Percentiles rank a stretch among this genome's conserved stretches.
phyloP scores from a whole-genome alignment of 495 filamentous ascomycete genomes.

The Alectoria sarmentosa region DNA sequence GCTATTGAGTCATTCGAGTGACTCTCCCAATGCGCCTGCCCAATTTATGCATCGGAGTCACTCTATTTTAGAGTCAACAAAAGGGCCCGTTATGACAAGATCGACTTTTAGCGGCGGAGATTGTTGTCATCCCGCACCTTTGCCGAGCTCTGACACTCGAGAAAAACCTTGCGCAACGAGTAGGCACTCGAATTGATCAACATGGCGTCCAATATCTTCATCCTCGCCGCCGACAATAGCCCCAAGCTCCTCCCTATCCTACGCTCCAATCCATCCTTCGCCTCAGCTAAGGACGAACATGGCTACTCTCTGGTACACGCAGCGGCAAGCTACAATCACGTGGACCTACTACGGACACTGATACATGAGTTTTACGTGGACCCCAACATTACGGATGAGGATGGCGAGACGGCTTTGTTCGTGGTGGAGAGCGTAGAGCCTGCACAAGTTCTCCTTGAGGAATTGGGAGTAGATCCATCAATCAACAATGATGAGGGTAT shows the following conservation, averaged over 20 bases:
- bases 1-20: neutral
- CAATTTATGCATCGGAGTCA: neutral
- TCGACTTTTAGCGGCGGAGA: neutral
- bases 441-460: slow-evolving; percentile 71
- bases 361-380: slow-evolving; percentile 70
- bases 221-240: slow-evolving; percentile 72
- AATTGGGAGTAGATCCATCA: slow-evolving; percentile 61
- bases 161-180: neutral
- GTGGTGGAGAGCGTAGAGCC: slow-evolving; percentile 69
- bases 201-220: slow-evolving; percentile 61
- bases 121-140: slow-evolving; percentile 12
- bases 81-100: neutral
- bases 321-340: slow-evolving; percentile 81
- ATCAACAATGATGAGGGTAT: slow-evolving; percentile 57
- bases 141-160: neutral
- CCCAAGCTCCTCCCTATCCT: slow-evolving; percentile 58
- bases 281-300: slow-evolving; percentile 65
- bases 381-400: slow-evolving; percentile 75
- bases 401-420: slow-evolving; percentile 87
- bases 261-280: slow-evolving; percentile 56
- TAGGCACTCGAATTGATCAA: slow-evolving; percentile 26
- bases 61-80: slow-evolving; percentile 1
- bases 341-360: slow-evolving; percentile 68
- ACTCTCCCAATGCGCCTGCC: neutral
- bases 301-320: slow-evolving; percentile 93